Percentiles rank a stretch among this genome's conserved stretches.
Conservation (phyloP, 345 rosid genomes). For the Excoecaria agallocha region DNA sequence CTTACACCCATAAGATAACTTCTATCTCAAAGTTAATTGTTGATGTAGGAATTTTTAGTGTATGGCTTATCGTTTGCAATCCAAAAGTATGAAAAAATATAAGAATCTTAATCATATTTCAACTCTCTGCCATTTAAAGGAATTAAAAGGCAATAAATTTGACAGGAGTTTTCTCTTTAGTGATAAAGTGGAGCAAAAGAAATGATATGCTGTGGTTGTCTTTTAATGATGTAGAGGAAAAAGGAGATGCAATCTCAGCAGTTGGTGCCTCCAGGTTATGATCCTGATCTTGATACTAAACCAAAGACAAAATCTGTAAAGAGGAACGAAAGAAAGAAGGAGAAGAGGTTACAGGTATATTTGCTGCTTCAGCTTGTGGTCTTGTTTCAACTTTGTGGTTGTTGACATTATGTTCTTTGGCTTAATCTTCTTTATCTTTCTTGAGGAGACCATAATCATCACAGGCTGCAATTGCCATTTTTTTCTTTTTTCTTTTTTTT, state of each 20-base stretch:
- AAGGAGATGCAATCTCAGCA: constrained; percentile 64
- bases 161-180: background rate
- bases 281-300: constrained; percentile 49
- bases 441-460: background rate
- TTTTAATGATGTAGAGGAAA: constrained; percentile 51
- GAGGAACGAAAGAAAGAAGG: constrained; percentile 87
- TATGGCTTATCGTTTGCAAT: background rate
- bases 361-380: background rate
- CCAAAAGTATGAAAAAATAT: background rate
- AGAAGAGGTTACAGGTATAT: constrained; percentile 76
- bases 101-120: background rate
- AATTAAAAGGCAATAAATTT: background rate
- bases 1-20: background rate
- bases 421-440: background rate
- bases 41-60: background rate
- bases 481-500: background rate
- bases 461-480: background rate
- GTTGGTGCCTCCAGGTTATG: constrained; percentile 81
- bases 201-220: background rate
- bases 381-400: background rate
- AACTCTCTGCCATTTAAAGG: background rate
- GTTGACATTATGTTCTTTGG: background rate
- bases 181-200: background rate
- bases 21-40: background rate
- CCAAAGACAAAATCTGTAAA: constrained; percentile 81